Evolutionary conservation across 2,329 filamentous ascomycete species (phyloP).

Genomic region (Sporothrix brasiliensis): DNA sequence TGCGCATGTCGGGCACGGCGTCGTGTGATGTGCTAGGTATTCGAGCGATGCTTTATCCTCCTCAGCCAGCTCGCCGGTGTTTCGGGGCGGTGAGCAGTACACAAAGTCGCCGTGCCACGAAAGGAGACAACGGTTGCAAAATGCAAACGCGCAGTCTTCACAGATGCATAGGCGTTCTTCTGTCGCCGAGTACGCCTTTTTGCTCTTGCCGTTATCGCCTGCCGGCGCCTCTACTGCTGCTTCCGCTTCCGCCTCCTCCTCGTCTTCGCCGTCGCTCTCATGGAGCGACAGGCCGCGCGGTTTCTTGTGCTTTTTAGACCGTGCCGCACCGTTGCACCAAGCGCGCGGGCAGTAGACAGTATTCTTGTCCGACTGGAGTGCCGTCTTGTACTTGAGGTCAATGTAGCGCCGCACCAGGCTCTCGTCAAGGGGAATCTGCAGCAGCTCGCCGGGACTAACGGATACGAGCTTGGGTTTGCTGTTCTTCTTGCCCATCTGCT

Average conservation of each 20-base stretch:
- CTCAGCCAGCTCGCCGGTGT: constrained; percentile 48
- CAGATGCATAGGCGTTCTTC: constrained; percentile 77
- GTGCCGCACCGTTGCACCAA: constrained; percentile 90
- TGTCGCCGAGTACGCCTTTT: constrained; percentile 43
- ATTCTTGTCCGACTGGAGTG: constrained; percentile 86
- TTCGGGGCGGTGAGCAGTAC: constrained; percentile 67
- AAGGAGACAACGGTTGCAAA: constrained; percentile 70
- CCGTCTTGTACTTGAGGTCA: constrained; percentile 86
- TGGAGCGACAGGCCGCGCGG: constrained; percentile 68
- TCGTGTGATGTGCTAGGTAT: constrained; percentile 79
- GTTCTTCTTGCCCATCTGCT: constrained; percentile 48
- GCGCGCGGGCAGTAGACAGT: constrained; percentile 89
- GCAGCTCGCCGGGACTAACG: constrained; percentile 79
- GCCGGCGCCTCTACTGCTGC: constrained; percentile 32
- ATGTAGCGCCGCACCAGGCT: constrained; percentile 83
- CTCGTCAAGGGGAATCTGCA: constrained; percentile 72
- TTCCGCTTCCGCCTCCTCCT: constrained; percentile 38
- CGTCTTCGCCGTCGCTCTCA: constrained; percentile 53
- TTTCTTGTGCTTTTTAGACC: constrained; percentile 72
- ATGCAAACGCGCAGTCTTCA: constrained; percentile 85
- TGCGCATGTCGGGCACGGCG: constrained; percentile 84
- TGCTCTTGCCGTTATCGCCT: not conserved
- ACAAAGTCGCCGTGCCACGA: constrained; percentile 92
- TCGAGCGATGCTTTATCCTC: constrained; percentile 87
- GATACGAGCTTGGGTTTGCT: constrained; percentile 64